A percentile compares a stretch with the other conserved stretches of the same genome.
Conservation (phyloP, 225 moss, liverwort and hornwort species). For the Polytrichum commune region DNA sequence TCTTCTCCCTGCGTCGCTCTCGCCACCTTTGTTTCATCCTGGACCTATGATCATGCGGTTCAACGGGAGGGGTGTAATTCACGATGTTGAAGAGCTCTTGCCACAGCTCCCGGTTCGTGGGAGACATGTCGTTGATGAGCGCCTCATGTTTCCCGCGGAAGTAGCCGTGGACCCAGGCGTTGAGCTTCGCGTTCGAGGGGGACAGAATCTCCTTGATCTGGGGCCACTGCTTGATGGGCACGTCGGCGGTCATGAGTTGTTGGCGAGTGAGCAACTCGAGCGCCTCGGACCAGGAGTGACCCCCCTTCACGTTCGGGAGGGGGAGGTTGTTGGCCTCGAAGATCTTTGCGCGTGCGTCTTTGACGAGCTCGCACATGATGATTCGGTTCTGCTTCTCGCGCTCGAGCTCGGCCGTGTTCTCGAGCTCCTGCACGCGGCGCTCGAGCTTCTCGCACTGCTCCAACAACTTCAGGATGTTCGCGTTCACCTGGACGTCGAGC, state of each 20-base stretch:
- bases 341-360: slow-evolving; percentile 12
- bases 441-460: not conserved
- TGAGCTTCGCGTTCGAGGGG: slow-evolving; percentile 14
- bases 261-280: slow-evolving; percentile 13
- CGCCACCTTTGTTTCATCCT: no score
- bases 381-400: slow-evolving; percentile 9
- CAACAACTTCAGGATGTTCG: not conserved
- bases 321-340: slow-evolving; percentile 24
- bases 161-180: slow-evolving; percentile 14
- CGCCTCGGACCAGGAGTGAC: slow-evolving; percentile 10
- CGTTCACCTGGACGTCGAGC: no score
- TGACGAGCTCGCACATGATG: slow-evolving; percentile 20
- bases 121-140: slow-evolving; percentile 20
- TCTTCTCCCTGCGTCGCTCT: no score
- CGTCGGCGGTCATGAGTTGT: slow-evolving; percentile 17
- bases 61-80: not conserved
- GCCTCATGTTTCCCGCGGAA: slow-evolving; percentile 1
- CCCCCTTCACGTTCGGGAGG: slow-evolving; percentile 6
- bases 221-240: slow-evolving; percentile 21
- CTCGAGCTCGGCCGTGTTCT: not conserved
- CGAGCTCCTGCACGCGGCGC: slow-evolving; percentile 3
- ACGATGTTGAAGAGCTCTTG: slow-evolving; percentile 23
- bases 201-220: slow-evolving; percentile 31
- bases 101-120: slow-evolving; percentile 19
- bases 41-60: no score